Conservation (phyloP, 2,329 filamentous ascomycete genomes). For the Colletotrichum sp. region DNA sequence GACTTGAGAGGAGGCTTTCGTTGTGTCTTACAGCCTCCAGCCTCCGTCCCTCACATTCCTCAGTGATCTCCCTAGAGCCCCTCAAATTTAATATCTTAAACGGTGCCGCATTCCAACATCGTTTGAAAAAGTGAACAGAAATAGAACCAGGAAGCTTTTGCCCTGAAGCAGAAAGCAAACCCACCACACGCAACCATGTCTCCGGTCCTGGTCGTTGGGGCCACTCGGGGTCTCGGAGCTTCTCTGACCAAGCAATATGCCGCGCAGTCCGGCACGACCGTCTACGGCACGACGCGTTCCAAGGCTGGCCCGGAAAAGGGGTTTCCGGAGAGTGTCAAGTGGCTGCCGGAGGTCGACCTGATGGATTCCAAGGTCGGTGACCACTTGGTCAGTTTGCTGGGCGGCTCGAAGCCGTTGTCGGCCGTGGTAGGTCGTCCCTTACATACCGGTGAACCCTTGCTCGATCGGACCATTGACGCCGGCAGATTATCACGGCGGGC, state of each 20-base stretch:
- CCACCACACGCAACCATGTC: conserved; percentile 37
- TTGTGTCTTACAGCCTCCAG: not conserved
- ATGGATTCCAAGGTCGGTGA: conserved; percentile 50
- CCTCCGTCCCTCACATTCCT: conserved; percentile 1
- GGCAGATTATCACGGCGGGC: conserved; percentile 70
- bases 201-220: conserved; percentile 68
- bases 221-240: conserved; percentile 71
- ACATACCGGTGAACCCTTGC: conserved; percentile 24
- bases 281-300: conserved; percentile 66
- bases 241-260: conserved; percentile 65
- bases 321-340: conserved; percentile 51
- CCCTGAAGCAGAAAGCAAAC: not conserved
- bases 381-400: conserved; percentile 50
- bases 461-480: not conserved
- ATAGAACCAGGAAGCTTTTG: not conserved
- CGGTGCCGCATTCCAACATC: conserved; percentile 10
- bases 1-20: not conserved
- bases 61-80: not conserved
- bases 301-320: conserved; percentile 42
- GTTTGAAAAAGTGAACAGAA: conserved; percentile 6
- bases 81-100: not conserved
- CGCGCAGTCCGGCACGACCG: conserved; percentile 45
- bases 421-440: conserved; percentile 42
- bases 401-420: conserved; percentile 41
- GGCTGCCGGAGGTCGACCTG: conserved; percentile 66